These are phyloP conservation scores for Bipolaris zeicola DNA, from an alignment of 2,329 filamentous ascomycete genomes.

Conservation along the genomic window DNA sequence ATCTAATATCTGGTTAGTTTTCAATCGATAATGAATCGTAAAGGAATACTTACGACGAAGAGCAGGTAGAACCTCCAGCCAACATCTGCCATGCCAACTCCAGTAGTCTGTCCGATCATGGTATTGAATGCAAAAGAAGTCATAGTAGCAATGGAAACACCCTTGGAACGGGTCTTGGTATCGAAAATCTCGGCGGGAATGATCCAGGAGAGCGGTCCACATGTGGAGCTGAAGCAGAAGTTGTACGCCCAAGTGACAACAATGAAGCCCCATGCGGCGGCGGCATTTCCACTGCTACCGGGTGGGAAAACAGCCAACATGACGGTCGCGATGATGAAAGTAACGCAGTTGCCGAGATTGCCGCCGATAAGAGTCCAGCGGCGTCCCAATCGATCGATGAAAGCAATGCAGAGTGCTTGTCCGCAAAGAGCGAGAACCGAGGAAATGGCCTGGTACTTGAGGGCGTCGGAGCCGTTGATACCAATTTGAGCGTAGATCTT, in stretches of 20 bases:
- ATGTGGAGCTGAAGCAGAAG: constrained; percentile 73
- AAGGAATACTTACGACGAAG: constrained; percentile 56
- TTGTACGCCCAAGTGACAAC: constrained; percentile 80
- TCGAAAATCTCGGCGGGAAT: constrained; percentile 77
- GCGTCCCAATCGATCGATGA: constrained; percentile 73
- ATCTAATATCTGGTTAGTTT: constrained; percentile 44
- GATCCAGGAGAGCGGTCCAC: constrained; percentile 69
- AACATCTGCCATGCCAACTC: constrained; percentile 62
- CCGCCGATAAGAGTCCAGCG: constrained; percentile 74
- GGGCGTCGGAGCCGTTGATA: constrained; percentile 66
- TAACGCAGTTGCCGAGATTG: constrained; percentile 72
- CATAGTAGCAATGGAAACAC: constrained; percentile 77
- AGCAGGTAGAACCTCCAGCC: constrained; percentile 64
- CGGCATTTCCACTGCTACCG: constrained; percentile 55
- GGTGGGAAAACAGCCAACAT: constrained; percentile 67
- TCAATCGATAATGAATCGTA: neutral
- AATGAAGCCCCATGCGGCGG: constrained; percentile 76
- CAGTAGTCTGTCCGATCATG: constrained; percentile 73
- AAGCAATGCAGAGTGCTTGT: constrained; percentile 69
- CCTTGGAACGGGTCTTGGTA: constrained; percentile 74
- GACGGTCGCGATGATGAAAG: constrained; percentile 71
- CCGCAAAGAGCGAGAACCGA: constrained; percentile 72
- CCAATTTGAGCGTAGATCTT: constrained; percentile 72
- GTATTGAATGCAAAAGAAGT: constrained; percentile 76
- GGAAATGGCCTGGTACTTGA: constrained; percentile 78